Percentiles rank a stretch among this genome's conserved stretches.
phyloP scores from a whole-genome alignment of 2,329 filamentous ascomycete genomes.

The Aspergillus carbonarius region DNA sequence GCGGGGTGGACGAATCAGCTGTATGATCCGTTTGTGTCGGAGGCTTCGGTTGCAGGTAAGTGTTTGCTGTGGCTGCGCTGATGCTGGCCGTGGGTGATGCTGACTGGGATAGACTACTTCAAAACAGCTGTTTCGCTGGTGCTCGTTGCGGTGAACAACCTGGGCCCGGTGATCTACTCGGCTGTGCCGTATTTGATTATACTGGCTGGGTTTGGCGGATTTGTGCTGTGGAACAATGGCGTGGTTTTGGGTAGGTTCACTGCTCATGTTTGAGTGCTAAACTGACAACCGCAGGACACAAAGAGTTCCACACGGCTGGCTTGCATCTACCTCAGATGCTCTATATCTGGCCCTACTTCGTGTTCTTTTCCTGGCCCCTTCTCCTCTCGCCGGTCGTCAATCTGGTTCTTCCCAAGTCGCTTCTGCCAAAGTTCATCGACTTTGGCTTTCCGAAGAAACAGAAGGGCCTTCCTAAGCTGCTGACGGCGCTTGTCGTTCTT shows the following conservation, averaged over 20 bases:
- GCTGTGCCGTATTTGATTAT: slow-evolving; percentile 59
- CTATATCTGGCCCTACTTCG: slow-evolving; percentile 87
- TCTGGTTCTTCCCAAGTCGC: slow-evolving; percentile 31
- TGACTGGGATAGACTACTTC: slow-evolving; percentile 45
- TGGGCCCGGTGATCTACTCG: slow-evolving; percentile 40
- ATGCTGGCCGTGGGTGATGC: neutral
- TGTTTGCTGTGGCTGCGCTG: neutral
- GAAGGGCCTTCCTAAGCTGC: slow-evolving; percentile 39
- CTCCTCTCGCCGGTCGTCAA: slow-evolving; percentile 58
- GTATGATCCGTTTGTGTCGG: slow-evolving; percentile 51
- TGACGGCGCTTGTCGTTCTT: slow-evolving; percentile 37
- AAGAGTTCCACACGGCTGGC: slow-evolving; percentile 87
- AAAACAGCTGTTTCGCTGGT: slow-evolving; percentile 62
- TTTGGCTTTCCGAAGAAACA: slow-evolving; percentile 33
- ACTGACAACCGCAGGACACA: slow-evolving; percentile 66
- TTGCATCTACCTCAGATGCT: slow-evolving; percentile 89
- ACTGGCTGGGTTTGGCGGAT: slow-evolving; percentile 66
- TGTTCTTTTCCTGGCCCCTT: slow-evolving; percentile 85
- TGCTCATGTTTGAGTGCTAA: neutral
- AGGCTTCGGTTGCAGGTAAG: slow-evolving; percentile 52
- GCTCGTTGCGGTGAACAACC: slow-evolving; percentile 53
- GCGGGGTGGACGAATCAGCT: slow-evolving; percentile 41
- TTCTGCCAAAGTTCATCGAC: slow-evolving; percentile 36
- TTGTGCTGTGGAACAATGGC: slow-evolving; percentile 83
- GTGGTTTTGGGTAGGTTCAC: slow-evolving; percentile 75